phyloP scores from a whole-genome alignment of 345 rosid genomes.

The Noccaea bulbosa region DNA sequence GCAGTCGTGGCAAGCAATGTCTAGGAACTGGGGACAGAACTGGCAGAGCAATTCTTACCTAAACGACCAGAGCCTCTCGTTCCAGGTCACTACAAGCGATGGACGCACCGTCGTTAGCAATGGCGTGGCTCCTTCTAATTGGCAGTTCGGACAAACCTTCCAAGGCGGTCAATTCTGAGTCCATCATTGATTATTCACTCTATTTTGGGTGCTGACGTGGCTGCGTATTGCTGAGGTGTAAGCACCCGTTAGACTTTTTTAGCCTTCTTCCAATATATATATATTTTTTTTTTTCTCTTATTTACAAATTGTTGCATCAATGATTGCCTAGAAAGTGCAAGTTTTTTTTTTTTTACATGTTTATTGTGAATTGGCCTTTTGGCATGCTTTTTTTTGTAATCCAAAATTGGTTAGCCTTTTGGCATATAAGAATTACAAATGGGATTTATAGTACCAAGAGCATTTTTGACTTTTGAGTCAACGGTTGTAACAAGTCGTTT shows the following conservation, averaged over 20 bases:
- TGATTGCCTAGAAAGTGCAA: slow-evolving; percentile 34
- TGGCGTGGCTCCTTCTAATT: slow-evolving; percentile 57
- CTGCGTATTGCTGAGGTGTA: slow-evolving; percentile 70
- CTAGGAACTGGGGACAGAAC: slow-evolving; percentile 98
- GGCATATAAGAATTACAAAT: not conserved
- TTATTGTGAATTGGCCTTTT: slow-evolving; percentile 19
- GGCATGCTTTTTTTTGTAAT: slow-evolving; percentile 8
- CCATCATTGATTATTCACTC: slow-evolving; percentile 12
- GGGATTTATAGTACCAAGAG: not conserved
- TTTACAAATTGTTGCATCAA: slow-evolving; percentile 22
- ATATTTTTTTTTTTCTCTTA: not conserved
- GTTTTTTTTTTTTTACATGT: not conserved
- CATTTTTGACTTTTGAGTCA: slow-evolving; percentile 25
- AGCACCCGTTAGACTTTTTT: slow-evolving; percentile 67
- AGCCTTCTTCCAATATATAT: slow-evolving; percentile 23
- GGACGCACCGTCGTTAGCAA: slow-evolving; percentile 73
- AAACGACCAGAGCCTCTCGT: slow-evolving; percentile 82
- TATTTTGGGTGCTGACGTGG: slow-evolving; percentile 40
- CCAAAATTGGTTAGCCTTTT: not conserved
- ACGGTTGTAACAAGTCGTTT: not conserved
- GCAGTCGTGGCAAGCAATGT: slow-evolving; percentile 84
- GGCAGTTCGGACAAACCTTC: slow-evolving; percentile 97
- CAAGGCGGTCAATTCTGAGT: slow-evolving; percentile 62
- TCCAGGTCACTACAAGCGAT: slow-evolving; percentile 91
- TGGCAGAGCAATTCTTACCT: slow-evolving; percentile 95